These are phyloP conservation scores for Podospora pseudocomata DNA, from an alignment of 495 filamentous ascomycete species.

Conservation along the genomic window DNA sequence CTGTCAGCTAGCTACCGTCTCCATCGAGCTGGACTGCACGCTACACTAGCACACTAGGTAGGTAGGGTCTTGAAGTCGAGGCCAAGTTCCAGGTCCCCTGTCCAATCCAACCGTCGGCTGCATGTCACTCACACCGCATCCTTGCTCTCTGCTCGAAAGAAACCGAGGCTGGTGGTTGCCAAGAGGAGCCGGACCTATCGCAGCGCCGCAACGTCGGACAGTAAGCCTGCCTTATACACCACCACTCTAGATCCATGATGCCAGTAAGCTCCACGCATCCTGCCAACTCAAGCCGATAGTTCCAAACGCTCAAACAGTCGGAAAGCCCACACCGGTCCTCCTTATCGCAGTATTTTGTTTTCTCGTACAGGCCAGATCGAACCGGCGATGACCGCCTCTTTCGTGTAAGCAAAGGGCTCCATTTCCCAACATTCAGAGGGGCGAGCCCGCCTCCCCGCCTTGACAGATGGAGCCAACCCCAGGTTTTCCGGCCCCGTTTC, in stretches of 20 bases:
- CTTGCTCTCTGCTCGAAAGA: not conserved
- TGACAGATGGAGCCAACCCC: not conserved
- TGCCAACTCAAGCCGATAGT: not conserved
- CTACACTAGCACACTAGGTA: not conserved
- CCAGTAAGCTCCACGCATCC: not conserved
- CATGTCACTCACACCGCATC: constrained; percentile 1
- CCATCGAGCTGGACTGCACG: not conserved
- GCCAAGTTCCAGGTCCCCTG: not conserved
- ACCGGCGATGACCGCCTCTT: not conserved
- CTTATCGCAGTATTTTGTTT: not conserved
- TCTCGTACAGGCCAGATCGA: not conserved
- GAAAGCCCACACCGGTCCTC: not conserved
- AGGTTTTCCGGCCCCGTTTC: not conserved
- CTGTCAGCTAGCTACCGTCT: constrained; percentile 1
- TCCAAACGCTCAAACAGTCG: not conserved
- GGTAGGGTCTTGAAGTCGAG: not conserved
- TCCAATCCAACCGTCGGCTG: not conserved
- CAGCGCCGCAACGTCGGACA: not conserved
- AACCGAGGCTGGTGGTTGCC: constrained; percentile 4
- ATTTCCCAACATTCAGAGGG: no score
- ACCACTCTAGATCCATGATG: not conserved
- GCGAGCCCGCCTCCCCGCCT: no score
- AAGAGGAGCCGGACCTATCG: constrained; percentile 4
- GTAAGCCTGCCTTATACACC: not conserved
- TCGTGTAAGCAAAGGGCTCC: not conserved